Conservation (phyloP, 139 green algal species). For the Mesostigma viride region DNA sequence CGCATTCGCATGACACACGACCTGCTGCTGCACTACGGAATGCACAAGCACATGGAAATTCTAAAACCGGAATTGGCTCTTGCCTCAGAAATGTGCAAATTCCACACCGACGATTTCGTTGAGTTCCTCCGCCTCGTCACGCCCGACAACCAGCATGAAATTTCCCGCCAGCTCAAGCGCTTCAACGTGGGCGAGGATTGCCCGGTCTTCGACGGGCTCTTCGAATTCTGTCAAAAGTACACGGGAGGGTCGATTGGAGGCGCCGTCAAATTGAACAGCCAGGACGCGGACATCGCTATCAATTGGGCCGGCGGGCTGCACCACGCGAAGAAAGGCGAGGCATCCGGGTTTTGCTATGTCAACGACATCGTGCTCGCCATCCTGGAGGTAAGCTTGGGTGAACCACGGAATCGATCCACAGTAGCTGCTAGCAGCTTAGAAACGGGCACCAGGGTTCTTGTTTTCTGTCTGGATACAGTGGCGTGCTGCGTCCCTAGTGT, state of each 20-base stretch:
- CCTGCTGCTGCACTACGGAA: conserved; percentile 79
- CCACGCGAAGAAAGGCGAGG: conserved; percentile 80
- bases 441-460: no score
- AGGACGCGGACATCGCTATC: conserved; percentile 72
- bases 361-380: conserved; percentile 97
- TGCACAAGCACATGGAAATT: conserved; percentile 79
- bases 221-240: conserved; percentile 83
- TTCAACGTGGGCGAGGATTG: conserved; percentile 97
- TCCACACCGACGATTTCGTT: conserved; percentile 85
- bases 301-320: conserved; percentile 96
- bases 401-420: no score
- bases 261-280: conserved; percentile 76
- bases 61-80: conserved; percentile 35
- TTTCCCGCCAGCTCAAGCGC: conserved; percentile 75
- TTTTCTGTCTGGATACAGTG: no score
- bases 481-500: no score
- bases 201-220: conserved; percentile 92
- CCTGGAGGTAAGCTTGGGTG: conserved; percentile 78
- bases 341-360: conserved; percentile 90
- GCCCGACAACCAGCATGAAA: conserved; percentile 87
- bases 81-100: conserved; percentile 41
- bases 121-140: conserved; percentile 77
- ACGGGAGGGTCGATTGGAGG: conserved; percentile 76
- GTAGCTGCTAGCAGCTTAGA: no score
- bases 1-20: conserved; percentile 82